These are phyloP conservation scores for Vaccinium corymbosum DNA, from an alignment of 148 eudicot species.

Conservation along the genomic window DNA sequence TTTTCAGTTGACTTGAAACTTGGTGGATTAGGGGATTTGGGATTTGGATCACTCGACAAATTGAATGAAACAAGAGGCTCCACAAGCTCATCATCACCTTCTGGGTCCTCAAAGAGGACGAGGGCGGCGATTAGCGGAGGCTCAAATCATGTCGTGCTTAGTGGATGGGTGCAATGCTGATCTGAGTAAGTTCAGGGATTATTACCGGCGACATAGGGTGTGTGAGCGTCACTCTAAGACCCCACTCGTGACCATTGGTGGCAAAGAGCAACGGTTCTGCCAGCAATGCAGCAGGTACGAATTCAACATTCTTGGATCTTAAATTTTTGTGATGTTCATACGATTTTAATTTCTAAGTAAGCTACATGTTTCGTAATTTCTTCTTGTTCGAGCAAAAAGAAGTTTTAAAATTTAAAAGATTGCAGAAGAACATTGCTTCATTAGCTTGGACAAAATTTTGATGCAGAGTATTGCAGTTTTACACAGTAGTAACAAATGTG, in stretches of 20 bases:
- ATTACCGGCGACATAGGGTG: conserved; percentile 49
- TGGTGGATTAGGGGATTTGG: conserved; percentile 17
- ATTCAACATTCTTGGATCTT: not conserved
- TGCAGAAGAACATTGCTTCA: not conserved
- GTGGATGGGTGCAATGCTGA: conserved; percentile 37
- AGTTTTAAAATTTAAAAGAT: not conserved
- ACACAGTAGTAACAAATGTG: not conserved
- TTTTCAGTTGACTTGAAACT: conserved; percentile 23
- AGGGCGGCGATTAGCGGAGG: not conserved
- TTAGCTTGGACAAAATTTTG: not conserved
- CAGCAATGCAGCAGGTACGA: conserved; percentile 49
- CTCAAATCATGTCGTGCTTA: conserved; percentile 21
- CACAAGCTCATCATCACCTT: conserved; percentile 15
- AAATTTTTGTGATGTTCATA: not conserved
- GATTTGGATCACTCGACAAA: conserved; percentile 15
- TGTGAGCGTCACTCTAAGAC: conserved; percentile 48
- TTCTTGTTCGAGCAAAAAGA: not conserved
- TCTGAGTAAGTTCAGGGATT: conserved; percentile 36
- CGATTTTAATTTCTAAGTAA: not conserved
- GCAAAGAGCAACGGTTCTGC: conserved; percentile 42
- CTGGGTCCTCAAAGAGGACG: conserved; percentile 25
- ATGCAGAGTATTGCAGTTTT: not conserved
- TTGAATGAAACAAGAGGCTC: conserved; percentile 14
- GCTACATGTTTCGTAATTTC: not conserved
- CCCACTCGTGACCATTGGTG: conserved; percentile 29